Evolutionary conservation across 73 alveolate genomes (phyloP).

Genomic region (Paramecium biaurelia): DNA sequence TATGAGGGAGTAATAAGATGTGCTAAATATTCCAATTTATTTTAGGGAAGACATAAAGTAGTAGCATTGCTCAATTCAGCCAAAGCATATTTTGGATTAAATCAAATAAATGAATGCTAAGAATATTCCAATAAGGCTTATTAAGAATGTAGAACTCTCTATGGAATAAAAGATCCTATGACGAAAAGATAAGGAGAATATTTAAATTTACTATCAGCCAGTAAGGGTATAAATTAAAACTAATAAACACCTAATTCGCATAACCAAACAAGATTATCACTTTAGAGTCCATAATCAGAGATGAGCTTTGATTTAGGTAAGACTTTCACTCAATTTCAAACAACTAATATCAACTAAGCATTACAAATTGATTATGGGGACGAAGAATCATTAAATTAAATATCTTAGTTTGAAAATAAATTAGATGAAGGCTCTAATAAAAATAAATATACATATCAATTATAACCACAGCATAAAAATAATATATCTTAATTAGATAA

Average conservation of each 20-base stretch:
- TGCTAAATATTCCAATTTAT: not conserved
- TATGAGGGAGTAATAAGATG: not conserved
- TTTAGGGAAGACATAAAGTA: not conserved
- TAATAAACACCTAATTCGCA: not conserved
- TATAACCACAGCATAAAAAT: not conserved
- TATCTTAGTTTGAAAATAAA: not conserved
- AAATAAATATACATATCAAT: not conserved
- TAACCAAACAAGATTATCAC: not conserved
- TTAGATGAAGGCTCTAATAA: not conserved
- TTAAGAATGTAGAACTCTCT: not conserved
- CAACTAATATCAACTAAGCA: too few species aligned
- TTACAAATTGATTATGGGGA: not conserved
- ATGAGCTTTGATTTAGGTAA: not conserved
- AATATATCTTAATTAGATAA: not conserved
- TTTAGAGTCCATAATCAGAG: not conserved
- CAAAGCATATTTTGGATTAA: not conserved
- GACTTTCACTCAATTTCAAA: not conserved
- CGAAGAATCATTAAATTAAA: not conserved
- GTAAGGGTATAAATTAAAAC: not conserved
- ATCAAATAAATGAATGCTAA: not conserved
- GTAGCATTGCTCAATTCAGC: not conserved
- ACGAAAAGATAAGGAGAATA: not conserved
- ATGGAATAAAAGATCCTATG: not conserved
- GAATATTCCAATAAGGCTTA: not conserved
- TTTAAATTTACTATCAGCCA: not conserved